Evolutionary conservation across 2,329 filamentous ascomycete genomes (phyloP), one percentile per base, ranked within the genome.

Genomic region (Fusarium brachygibbosum): DNA sequence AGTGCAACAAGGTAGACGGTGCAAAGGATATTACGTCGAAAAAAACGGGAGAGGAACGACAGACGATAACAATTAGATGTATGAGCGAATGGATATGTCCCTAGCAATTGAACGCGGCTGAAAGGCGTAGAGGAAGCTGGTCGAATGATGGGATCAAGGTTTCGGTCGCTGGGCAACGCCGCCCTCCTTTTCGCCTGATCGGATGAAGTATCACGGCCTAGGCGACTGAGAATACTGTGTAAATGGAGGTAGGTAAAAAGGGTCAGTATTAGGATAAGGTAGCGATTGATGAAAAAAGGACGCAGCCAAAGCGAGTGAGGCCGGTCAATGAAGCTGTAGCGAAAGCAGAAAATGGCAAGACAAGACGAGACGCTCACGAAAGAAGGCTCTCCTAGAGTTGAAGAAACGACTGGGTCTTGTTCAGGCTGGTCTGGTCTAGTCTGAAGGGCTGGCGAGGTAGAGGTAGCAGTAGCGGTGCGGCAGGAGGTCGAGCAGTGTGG

Each of bases 301-400:
- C 80, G 76, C 81, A 82, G 83, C 84, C 84, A 84, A 81, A 89
- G 83, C 87, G 87, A 90, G 82, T 86, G 87, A 88, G 82, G 82
- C 80, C 80, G 81, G 66, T 69, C 63, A 57, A 65, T 69, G 62
- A 68, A 69, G 51, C 57, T 60, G 66, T 59, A 70, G 48, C 34
- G 48, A 63, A 44, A 48, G 66, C 50, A 58, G 67, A 54, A 61
- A 63, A 66, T 56, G 67, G 57, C 40, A 62, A 49, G 60, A 63
- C 58, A 57, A 63, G 62, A 69, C 63, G 53, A 57, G 55, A 66
- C 41, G 65, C 58, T 68, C 58, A 68, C 63, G 67, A 74, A 58
- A 53, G 63, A 71, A 69, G 32, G 53, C 59, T 71, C 71, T 64
- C 69, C 55, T 64, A 63, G 63, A 66, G 67, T 65, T 72, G 63